These are phyloP conservation scores for Colletotrichum sp. DNA, from an alignment of 2,329 filamentous ascomycete species.

Conservation along the genomic window DNA sequence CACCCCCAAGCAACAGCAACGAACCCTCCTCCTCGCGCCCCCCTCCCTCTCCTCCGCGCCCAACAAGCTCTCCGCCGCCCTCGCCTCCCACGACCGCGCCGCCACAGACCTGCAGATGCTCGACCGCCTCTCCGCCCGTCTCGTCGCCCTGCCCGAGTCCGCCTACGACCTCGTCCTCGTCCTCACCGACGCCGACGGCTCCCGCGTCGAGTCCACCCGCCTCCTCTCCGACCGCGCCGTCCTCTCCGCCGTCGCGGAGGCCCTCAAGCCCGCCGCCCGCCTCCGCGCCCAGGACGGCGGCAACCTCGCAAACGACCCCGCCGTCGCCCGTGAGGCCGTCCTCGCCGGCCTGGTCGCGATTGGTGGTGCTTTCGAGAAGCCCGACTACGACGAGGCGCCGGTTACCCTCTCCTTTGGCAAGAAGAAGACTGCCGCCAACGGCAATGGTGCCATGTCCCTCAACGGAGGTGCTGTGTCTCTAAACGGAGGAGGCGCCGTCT, in stretches of 20 bases:
- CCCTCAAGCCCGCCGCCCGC: constrained; percentile 63
- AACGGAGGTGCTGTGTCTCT: constrained; percentile 29
- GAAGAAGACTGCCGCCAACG: constrained; percentile 36
- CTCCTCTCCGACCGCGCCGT: constrained; percentile 74
- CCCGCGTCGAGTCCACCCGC: constrained; percentile 63
- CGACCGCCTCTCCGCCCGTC: constrained; percentile 83
- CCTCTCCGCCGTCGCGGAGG: constrained; percentile 69
- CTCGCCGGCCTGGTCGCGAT: constrained; percentile 77
- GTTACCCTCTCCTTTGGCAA: constrained; percentile 53
- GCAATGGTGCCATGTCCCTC: constrained; percentile 29
- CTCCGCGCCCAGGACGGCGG: constrained; percentile 73
- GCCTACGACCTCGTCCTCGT: constrained; percentile 88
- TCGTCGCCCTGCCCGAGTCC: constrained; percentile 75
- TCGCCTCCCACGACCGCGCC: constrained; percentile 75
- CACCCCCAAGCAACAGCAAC: constrained; percentile 38
- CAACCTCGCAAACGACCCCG: constrained; percentile 48
- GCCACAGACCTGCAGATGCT: constrained; percentile 96
- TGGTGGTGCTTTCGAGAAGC: constrained; percentile 74
- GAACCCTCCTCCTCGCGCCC: constrained; percentile 86
- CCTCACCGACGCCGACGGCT: constrained; percentile 77
- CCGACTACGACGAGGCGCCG: constrained; percentile 60
- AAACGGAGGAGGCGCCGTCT: constrained; percentile 28
- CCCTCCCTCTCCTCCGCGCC: constrained; percentile 89
- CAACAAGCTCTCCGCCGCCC: constrained; percentile 73
- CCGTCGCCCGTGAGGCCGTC: constrained; percentile 78